Conservation (phyloP, 208 protist species). For the Wallacemonas rigidus region DNA sequence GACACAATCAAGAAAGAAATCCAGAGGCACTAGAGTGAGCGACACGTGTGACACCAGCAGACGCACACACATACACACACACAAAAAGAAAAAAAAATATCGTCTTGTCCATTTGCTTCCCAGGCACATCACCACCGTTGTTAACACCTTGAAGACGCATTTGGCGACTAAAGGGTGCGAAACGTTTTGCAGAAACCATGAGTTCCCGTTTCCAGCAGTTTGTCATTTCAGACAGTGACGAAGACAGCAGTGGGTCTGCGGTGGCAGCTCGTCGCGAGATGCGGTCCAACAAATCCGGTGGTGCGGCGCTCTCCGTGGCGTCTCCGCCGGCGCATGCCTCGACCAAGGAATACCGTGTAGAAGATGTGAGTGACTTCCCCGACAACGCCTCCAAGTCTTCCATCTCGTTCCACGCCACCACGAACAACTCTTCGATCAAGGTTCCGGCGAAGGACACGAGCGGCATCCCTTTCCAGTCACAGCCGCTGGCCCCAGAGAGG, state of each 20-base stretch:
- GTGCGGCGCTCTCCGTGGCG: not conserved
- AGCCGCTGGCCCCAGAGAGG: not conserved
- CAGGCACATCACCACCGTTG: not conserved
- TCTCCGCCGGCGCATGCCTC: constrained; percentile 8
- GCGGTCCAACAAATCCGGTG: constrained; percentile 6
- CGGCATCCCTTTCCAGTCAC: constrained; percentile 16
- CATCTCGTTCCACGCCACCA: constrained; percentile 18
- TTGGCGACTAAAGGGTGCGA: too few species aligned
- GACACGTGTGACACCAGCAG: too few species aligned
- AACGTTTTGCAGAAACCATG: constrained; percentile 7
- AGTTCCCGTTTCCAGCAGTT: constrained; percentile 43
- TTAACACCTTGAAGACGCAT: not conserved
- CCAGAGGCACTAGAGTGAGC: too few species aligned
- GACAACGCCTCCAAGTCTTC: constrained; percentile 17
- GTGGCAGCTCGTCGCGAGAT: constrained; percentile 15
- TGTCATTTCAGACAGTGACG: constrained; percentile 56
- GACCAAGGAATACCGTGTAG: constrained; percentile 11
- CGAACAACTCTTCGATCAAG: constrained; percentile 2
- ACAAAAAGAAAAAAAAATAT: too few species aligned
- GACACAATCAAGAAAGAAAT: too few species aligned
- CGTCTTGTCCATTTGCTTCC: too few species aligned
- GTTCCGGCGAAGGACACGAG: constrained; percentile 1
- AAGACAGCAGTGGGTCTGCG: constrained; percentile 38
- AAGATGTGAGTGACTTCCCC: constrained; percentile 15
- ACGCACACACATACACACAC: too few species aligned